Percentiles rank a stretch among this genome's conserved stretches.
Conservation (phyloP, 2,329 filamentous ascomycete species). For the Huntiella bhutanensis region DNA sequence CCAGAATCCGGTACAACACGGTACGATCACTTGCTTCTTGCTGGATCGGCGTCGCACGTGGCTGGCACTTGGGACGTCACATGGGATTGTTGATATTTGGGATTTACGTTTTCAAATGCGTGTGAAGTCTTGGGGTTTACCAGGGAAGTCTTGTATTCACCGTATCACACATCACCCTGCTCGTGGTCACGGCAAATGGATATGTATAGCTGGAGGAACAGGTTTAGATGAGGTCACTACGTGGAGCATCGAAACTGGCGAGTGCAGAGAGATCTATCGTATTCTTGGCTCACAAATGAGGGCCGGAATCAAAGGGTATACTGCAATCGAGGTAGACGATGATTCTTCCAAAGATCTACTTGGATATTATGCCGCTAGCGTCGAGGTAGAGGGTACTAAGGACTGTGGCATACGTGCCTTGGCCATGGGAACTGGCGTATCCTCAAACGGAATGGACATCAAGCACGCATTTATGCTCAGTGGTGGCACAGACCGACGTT, state of each 20-base stretch:
- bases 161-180: conserved; percentile 61
- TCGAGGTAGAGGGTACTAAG: conserved; percentile 35
- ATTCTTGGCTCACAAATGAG: conserved; percentile 20
- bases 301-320: conserved; percentile 46
- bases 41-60: conserved; percentile 74
- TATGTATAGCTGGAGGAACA: conserved; percentile 77
- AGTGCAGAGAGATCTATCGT: conserved; percentile 79
- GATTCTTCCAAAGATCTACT: conserved; percentile 77
- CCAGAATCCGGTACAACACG: conserved; percentile 78
- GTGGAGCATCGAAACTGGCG: conserved; percentile 83
- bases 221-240: conserved; percentile 77
- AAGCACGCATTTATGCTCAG: conserved; percentile 72
- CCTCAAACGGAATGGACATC: conserved; percentile 50
- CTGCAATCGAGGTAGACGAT: conserved; percentile 77
- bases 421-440: conserved; percentile 52
- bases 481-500: conserved; percentile 72
- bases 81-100: conserved; percentile 87
- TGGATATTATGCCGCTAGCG: conserved; percentile 58
- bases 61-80: conserved; percentile 78
- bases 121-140: conserved; percentile 72
- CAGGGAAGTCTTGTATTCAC: conserved; percentile 62
- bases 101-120: conserved; percentile 86
- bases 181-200: conserved; percentile 61
- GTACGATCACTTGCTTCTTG: conserved; percentile 78
- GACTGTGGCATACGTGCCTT: conserved; percentile 60